A percentile compares a stretch with the other conserved stretches of the same genome.
phyloP scores from a whole-genome alignment of 345 rosid species.

The Lepidium didymum region DNA sequence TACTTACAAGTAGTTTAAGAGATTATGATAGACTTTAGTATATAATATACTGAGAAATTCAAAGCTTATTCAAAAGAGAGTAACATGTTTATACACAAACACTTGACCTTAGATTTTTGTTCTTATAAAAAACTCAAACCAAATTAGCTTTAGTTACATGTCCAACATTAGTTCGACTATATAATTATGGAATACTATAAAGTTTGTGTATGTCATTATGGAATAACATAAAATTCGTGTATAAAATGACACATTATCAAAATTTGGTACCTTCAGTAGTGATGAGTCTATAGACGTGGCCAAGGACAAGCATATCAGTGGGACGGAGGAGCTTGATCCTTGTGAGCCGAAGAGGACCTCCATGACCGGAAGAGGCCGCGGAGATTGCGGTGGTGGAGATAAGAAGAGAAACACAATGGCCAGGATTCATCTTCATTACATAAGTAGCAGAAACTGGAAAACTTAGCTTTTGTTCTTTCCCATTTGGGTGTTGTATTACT shows the following conservation, averaged over 20 bases:
- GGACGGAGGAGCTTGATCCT: slow-evolving; percentile 92
- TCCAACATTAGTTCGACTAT: too few relatives aligned
- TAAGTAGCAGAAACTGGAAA: slow-evolving; percentile 60
- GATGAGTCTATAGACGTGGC: slow-evolving; percentile 80
- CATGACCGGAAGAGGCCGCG: slow-evolving; percentile 4
- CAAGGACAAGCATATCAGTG: slow-evolving; percentile 65
- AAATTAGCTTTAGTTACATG: too few relatives aligned
- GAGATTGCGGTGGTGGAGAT: slow-evolving; percentile 61
- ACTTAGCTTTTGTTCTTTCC: slow-evolving; percentile 56
- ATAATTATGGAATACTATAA: too few relatives aligned
- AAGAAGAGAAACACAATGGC: slow-evolving; percentile 87
- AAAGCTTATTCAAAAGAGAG: not conserved
- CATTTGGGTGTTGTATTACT: slow-evolving; percentile 71
- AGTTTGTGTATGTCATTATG: too few relatives aligned
- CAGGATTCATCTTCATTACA: slow-evolving; percentile 81
- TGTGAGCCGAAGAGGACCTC: slow-evolving; percentile 55
- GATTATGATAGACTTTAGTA: too few relatives aligned
- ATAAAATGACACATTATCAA: too few relatives aligned
- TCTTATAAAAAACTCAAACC: not conserved
- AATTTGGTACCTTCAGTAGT: slow-evolving; percentile 47
- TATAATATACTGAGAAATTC: not conserved
- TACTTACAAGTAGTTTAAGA: too few relatives aligned
- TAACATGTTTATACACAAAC: not conserved
- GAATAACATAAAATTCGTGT: too few relatives aligned
- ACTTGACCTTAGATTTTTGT: not conserved